These are phyloP conservation scores for Kurtzmaniella quercitrusa DNA, from an alignment of 1,139 yeast species.

Conservation along the genomic window DNA sequence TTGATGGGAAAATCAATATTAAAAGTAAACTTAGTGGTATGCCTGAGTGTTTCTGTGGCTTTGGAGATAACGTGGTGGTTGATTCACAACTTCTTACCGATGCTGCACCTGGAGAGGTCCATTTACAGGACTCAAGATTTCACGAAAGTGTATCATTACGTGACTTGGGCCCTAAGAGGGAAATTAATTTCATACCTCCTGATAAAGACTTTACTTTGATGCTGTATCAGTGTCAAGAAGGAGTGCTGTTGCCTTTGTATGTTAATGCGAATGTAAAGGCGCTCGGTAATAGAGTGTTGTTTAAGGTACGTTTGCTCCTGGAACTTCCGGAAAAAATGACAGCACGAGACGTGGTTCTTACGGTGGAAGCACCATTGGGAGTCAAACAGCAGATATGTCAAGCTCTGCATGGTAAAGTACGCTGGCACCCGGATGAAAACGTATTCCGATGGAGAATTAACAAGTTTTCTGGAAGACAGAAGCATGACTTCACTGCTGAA, in stretches of 20 bases:
- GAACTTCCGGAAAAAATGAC: constrained; percentile 56
- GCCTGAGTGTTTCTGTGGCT: constrained; percentile 64
- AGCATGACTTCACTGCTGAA: constrained; percentile 51
- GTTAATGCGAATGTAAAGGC: constrained; percentile 60
- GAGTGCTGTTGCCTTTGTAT: constrained; percentile 67
- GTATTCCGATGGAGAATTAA: constrained; percentile 66
- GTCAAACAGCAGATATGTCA: constrained; percentile 48
- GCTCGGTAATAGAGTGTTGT: constrained; percentile 49
- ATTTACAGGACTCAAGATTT: constrained; percentile 75
- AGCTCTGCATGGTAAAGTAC: constrained; percentile 62
- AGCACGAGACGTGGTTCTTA: constrained; percentile 63
- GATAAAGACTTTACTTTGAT: constrained; percentile 91
- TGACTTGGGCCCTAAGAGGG: constrained; percentile 61
- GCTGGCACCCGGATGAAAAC: constrained; percentile 64
- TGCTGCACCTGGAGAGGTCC: constrained; percentile 45
- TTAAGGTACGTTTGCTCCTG: constrained; percentile 60
- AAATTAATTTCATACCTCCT: constrained; percentile 78
- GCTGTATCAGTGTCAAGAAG: constrained; percentile 59
- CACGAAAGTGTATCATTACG: constrained; percentile 82
- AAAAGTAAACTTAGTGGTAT: constrained; percentile 73
- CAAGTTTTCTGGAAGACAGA: constrained; percentile 66
- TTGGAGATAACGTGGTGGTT: constrained; percentile 38
- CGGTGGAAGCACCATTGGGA: constrained; percentile 69
- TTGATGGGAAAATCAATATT: constrained; percentile 73
- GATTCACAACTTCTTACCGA: constrained; percentile 15